Base-by-base conservation (phyloP, 2,329 filamentous ascomycete species). In the Cadophora sp. region DNA sequence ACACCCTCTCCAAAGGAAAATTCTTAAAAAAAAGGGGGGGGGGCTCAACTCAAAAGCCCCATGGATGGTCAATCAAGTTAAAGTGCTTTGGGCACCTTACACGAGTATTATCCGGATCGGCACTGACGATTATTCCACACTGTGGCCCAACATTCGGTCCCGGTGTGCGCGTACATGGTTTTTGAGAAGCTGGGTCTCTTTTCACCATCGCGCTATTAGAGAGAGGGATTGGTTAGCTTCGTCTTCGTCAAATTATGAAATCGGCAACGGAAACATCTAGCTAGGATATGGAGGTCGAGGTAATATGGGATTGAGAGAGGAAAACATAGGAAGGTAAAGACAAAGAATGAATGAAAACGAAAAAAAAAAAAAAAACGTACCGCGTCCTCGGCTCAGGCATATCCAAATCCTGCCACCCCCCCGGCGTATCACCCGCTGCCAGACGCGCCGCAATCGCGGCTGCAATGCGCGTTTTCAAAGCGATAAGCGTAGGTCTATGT, bases 371-470 rank as follows among this genome's bases (percentile, higher is more conserved):
- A 8, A 39, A 4, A 20, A 45, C 47, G 6, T 55, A 62, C 60
- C 3, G 5, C 8, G 48, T 55, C 22, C 22, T 24, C 13, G 60
- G 60, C 18, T 55, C 60, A 11, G 60, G 60, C n/a, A n/a, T n/a
- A 14, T 62, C 33, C 5, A 65, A 30, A 55, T 33, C 41, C 9
- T 53, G 22, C 63, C 63, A 65, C 2, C 33, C 27, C 16, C 61
- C 63, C 4, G 27, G 30, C 0, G 1, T 14, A 1, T 39, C 16
- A 11, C 50, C 43, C 24, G 14, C 24, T n/a, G 20, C 27, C 39
- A 22, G 11, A 30, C 41, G 30, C 11, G 56, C 36, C 7, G n/a
- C 20, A 1, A 61, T 50, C 0, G 13, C 56, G 1, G 9, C 8
- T 1, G 3, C 11, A 8, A 62, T 45, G 1, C 14, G 47, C 1